Conservation (phyloP, 2,329 filamentous ascomycete species). For the Hymenoscyphus infarciens region DNA sequence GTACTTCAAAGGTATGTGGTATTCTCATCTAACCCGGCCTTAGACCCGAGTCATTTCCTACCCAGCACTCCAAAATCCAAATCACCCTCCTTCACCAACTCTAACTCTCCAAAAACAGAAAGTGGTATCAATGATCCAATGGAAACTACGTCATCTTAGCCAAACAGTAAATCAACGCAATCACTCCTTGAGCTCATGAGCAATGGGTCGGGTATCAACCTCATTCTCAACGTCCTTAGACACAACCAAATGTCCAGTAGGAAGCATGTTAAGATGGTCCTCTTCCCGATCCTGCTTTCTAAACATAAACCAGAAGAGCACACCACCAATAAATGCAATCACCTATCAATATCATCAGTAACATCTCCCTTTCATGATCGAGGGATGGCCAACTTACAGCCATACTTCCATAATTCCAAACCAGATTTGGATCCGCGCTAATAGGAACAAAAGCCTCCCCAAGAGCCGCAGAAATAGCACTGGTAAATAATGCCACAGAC, state of each 20-base stretch:
- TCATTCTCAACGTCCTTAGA: conserved; percentile 25
- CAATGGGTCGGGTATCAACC: neutral
- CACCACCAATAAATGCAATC: conserved; percentile 59
- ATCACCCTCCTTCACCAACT: too few relatives aligned
- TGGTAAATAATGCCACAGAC: conserved; percentile 67
- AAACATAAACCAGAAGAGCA: conserved; percentile 67
- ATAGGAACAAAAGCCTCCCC: conserved; percentile 65
- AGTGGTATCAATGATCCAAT: too few relatives aligned
- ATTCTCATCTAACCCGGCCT: too few relatives aligned
- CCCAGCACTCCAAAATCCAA: too few relatives aligned
- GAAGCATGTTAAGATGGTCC: conserved; percentile 63
- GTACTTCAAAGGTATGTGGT: too few relatives aligned
- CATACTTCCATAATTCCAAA: conserved; percentile 68
- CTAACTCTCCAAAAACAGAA: too few relatives aligned
- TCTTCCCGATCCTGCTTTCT: conserved; percentile 62
- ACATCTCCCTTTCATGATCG: too few relatives aligned
- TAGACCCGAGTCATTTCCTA: too few relatives aligned
- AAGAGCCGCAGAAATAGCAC: conserved; percentile 64
- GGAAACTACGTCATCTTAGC: too few relatives aligned
- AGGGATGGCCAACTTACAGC: conserved; percentile 36
- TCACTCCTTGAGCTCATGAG: neutral
- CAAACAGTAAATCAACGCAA: neutral
- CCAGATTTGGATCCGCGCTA: conserved; percentile 59
- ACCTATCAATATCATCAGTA: conserved; percentile 26
- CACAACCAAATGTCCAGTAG: conserved; percentile 21